Conservation (phyloP, 768 basidiomycete species). For the Mycena metata region DNA sequence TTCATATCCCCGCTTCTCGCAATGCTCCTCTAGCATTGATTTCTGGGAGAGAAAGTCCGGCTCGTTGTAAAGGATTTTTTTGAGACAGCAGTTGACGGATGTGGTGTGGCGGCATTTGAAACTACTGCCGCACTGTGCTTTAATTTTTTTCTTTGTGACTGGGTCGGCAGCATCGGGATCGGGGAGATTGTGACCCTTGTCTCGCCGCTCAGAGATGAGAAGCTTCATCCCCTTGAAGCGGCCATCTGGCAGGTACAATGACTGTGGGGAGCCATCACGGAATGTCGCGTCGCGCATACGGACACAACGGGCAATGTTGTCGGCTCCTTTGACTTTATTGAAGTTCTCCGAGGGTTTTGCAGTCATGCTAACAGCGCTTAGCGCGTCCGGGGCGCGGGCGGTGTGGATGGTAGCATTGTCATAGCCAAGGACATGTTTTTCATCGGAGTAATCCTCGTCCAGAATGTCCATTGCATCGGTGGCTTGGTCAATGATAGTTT, state of each 20-base stretch:
- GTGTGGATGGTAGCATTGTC: slow-evolving; percentile 45
- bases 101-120: slow-evolving; percentile 10
- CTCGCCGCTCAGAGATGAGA: neutral
- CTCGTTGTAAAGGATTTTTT: slow-evolving; percentile 20
- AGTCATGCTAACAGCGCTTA: slow-evolving; percentile 45
- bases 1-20: slow-evolving; percentile 14
- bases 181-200: neutral
- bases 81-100: neutral
- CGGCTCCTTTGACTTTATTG: neutral
- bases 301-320: neutral
- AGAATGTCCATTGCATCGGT: slow-evolving; percentile 32
- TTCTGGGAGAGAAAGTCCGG: slow-evolving; percentile 14
- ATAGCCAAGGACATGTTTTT: slow-evolving; percentile 42
- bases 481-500: slow-evolving; percentile 29
- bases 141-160: neutral
- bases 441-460: slow-evolving; percentile 37
- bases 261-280: slow-evolving; percentile 11
- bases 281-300: slow-evolving; percentile 29
- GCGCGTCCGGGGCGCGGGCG: slow-evolving; percentile 40
- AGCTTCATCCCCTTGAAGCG: slow-evolving; percentile 8
- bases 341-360: neutral
- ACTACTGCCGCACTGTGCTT: neutral
- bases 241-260: neutral
- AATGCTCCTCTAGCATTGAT: slow-evolving; percentile 21
- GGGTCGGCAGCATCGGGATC: slow-evolving; percentile 1